Evolutionary conservation across 441 rosid species (phyloP).

Genomic region (Erysimum pusillum): DNA sequence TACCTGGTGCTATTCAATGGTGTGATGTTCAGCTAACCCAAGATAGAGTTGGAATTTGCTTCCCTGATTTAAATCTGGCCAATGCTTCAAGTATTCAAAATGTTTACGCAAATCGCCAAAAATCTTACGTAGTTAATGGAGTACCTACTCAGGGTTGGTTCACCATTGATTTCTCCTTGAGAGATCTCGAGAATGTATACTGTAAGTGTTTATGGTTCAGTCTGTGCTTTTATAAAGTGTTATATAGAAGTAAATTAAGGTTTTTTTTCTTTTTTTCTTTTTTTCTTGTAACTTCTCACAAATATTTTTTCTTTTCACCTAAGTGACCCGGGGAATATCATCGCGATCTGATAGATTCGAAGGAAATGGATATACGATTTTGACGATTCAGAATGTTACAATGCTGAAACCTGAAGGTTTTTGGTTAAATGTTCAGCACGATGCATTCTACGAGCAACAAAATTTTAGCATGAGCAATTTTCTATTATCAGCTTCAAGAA

Average conservation of each 20-base stretch:
- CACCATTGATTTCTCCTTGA: constrained; percentile 68
- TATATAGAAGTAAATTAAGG: no score
- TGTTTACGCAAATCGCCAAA: constrained; percentile 34
- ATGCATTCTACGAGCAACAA: constrained; percentile 69
- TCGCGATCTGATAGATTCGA: constrained; percentile 64
- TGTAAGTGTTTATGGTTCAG: constrained; percentile 57
- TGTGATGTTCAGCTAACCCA: constrained; percentile 90
- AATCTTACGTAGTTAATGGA: constrained; percentile 65
- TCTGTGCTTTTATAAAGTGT: not conserved
- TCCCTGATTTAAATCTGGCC: constrained; percentile 69
- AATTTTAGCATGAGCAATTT: constrained; percentile 75
- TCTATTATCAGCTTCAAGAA: constrained; percentile 58
- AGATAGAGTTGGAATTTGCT: constrained; percentile 79
- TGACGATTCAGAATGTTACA: constrained; percentile 50
- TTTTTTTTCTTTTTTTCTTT: no score
- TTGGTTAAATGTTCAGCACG: constrained; percentile 92
- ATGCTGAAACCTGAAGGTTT: constrained; percentile 48
- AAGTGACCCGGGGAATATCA: constrained; percentile 68
- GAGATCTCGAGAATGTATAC: constrained; percentile 42
- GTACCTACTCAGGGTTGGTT: constrained; percentile 59
- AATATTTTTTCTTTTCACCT: not conserved
- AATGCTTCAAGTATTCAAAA: constrained; percentile 41
- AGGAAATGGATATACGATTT: constrained; percentile 38
- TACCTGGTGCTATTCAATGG: constrained; percentile 52
- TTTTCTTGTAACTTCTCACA: no score